Base-by-base conservation (phyloP, 2,329 filamentous ascomycete genomes). In the Fusarium foetens region DNA sequence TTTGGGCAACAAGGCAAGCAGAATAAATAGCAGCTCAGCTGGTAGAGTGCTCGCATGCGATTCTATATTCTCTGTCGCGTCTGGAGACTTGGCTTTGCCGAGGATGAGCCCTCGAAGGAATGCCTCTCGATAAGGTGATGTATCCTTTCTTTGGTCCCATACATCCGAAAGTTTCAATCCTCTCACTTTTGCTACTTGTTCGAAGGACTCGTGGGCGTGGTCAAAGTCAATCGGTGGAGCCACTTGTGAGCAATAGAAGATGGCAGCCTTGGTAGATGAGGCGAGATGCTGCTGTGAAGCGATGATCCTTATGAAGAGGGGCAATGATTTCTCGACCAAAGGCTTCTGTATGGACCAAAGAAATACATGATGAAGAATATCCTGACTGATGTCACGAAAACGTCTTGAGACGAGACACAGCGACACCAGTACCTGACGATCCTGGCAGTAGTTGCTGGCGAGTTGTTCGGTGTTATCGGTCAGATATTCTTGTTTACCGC, bases 311-410 rank as follows among this genome's bases (percentile, higher is more conserved):
- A 70, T 59, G 21, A 75, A 70, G 12, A 51, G 48, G n/a, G 58
- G 35, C 23, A 70, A 52, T 17, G 57, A 63, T 42, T 23, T 48
- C 17, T 19, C 19, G 17, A 21, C 14, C 16, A 36, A 38, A 19
- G 39, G 41, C 23, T 35, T 48, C 12, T 31, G 31, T 27, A 39
- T 16, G 25, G 27, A 23, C 29, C 25, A 38, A 27, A 42, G 55
- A 36, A 73, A 72, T 10, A 72, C 58, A 38, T 75, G 70, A 39
- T 70, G 53, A 25, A 75, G 49, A 33, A 75, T 35, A n/a, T 63
- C 42, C 53, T 70, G 59, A 6, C 62, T 42, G 27, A 62, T 31
- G 21, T 54, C 43, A 38, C 62, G 51, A 31, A 74, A 25, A 16
- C 36, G 49, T 43, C 58, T 70, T 23, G 68, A 70, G 49, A 54